phyloP scores from a whole-genome alignment of 345 rosid genomes.

The Eucalyptus albens region DNA sequence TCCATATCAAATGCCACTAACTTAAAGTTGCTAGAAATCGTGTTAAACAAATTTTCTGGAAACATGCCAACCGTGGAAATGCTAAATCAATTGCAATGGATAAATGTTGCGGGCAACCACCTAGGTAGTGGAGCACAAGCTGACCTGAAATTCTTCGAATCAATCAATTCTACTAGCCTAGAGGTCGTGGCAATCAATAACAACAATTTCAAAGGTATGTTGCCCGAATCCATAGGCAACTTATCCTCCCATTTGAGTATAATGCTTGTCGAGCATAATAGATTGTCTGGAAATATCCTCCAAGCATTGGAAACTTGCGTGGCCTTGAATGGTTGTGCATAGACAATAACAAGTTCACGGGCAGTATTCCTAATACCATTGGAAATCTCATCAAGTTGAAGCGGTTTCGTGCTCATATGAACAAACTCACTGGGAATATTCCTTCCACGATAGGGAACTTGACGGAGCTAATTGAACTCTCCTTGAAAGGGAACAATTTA shows the following conservation, averaged over 20 bases:
- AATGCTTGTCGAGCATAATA: background rate
- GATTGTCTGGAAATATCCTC: background rate
- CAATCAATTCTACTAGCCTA: background rate
- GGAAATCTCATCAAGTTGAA: background rate
- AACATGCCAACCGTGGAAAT: too few relatives aligned
- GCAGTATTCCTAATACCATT: background rate
- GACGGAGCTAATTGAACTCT: background rate
- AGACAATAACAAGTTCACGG: background rate
- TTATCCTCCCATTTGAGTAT: background rate
- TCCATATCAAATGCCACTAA: too few relatives aligned
- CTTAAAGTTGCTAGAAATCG: rapidly evolving
- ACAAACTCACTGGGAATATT: background rate
- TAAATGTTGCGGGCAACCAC: rapidly evolving
- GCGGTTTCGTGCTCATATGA: background rate
- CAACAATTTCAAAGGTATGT: background rate
- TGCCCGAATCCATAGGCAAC: background rate
- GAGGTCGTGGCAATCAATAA: background rate
- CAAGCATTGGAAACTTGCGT: slow-evolving; percentile 2
- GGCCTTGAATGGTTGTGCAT: background rate
- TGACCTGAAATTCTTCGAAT: background rate
- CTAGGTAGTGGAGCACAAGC: too few relatives aligned
- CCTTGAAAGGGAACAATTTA: background rate
- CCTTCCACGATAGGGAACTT: slow-evolving; percentile 5
- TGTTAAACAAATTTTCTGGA: too few relatives aligned
- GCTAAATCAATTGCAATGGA: too few relatives aligned